Evolutionary conservation across 768 basidiomycete species (phyloP), one percentile per base, ranked within the genome.

Genomic region (Tricholoma matsutake): DNA sequence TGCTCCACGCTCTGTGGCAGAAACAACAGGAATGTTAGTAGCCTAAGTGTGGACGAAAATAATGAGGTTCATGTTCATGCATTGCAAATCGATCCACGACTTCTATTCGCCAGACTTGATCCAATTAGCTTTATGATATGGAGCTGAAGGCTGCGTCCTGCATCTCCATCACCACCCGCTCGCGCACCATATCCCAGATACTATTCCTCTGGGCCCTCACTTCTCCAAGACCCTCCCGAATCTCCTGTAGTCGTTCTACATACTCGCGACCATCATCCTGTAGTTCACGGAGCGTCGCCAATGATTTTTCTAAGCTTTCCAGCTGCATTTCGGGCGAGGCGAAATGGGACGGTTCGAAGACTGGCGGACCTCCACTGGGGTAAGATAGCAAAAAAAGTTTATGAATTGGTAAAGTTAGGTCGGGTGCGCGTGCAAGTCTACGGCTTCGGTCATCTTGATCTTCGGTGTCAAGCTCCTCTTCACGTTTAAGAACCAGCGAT

Each of bases 201-300:
- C 81, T 78, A 68, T 88, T 81, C 58, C 92, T 79, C 69, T 92
- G 90, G 2, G 82, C 81, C 58, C 86, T 78, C 31, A 89, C 83
- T 64, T 90, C 87, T 5, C 93, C 93, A 58, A 94, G 71, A 2
- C 86, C 85, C 65, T 94, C 91, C 57, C 93, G 75, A 57, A 95
- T 91, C 71, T 95, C 93, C 67, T 90, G 84, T 57, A 95, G 73
- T 28, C 92, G 83, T 68, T 94, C 92, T 5, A 89, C 86, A 68
- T 94, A 95, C 72, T 94, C 93, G 49, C 91, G 79, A 5, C 89
- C 89, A 66, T 95, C 93, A 67, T 94, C 93, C 65, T 91, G 88
- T 20, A 95, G 76, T 65, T 95, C 93, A 56, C 89, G 84, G 56
- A 94, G 73, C 2, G 84, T 81, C 14, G 87, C 83, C 37, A 94